Percentiles rank a stretch among this genome's conserved stretches.
Conservation (phyloP, 176 grass and related monocot genomes). For the Alopecurus myosuroides region DNA sequence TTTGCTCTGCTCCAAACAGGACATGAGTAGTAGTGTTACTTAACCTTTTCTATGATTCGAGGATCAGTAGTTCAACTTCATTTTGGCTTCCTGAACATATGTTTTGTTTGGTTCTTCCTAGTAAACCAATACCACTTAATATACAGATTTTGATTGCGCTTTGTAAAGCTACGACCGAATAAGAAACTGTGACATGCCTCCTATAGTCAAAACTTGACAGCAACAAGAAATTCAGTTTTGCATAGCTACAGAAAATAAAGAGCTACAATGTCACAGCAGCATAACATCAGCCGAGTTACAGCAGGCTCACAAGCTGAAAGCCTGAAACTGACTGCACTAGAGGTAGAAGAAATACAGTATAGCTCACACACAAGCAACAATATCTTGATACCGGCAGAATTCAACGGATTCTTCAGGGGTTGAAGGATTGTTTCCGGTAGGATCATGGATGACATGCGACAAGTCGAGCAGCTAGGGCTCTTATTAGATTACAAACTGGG, state of each 20-base stretch:
- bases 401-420: not conserved
- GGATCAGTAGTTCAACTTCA: not conserved
- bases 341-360: not conserved
- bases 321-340: not conserved
- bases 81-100: not conserved
- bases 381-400: not conserved
- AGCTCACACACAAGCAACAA: not conserved
- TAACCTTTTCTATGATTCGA: not conserved
- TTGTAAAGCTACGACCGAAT: not conserved
- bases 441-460: not conserved
- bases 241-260: not conserved
- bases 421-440: not conserved
- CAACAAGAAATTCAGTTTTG: not conserved
- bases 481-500: not conserved
- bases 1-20: not conserved
- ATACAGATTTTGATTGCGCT: too few relatives aligned
- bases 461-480: not conserved
- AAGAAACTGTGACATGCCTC: not conserved
- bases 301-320: not conserved
- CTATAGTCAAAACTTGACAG: not conserved
- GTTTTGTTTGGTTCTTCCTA: not conserved
- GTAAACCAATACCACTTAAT: too few relatives aligned
- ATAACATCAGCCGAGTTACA: not conserved
- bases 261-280: not conserved
- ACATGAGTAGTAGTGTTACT: not conserved